Evolutionary conservation across 345 rosid genomes (phyloP).

Genomic region (Laguncularia racemosa): DNA sequence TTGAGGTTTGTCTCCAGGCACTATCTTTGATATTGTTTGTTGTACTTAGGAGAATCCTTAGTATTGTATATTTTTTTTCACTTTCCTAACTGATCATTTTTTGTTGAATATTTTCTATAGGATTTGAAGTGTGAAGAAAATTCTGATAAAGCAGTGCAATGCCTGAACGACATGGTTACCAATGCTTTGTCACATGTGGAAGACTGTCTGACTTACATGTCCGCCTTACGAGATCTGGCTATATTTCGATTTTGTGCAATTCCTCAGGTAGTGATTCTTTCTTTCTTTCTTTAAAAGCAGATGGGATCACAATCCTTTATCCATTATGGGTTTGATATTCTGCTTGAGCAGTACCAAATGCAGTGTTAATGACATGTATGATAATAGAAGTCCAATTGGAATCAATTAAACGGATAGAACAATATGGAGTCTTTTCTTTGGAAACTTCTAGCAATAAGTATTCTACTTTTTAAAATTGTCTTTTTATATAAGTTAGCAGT

Average conservation of each 20-base stretch:
- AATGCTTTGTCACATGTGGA: constrained; percentile 70
- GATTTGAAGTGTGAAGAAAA: constrained; percentile 84
- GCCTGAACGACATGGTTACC: constrained; percentile 94
- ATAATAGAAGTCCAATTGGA: too few relatives aligned
- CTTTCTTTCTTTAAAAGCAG: not conserved
- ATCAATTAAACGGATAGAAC: too few relatives aligned
- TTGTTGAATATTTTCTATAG: constrained; percentile 23
- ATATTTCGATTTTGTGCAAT: constrained; percentile 90
- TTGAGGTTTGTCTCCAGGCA: constrained; percentile 49
- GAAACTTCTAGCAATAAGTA: too few relatives aligned
- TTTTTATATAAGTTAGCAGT: too few relatives aligned
- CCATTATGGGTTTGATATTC: too few relatives aligned
- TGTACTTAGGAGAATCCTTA: not conserved
- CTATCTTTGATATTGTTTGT: constrained; percentile 2
- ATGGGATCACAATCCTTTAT: not conserved
- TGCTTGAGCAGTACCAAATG: too few relatives aligned
- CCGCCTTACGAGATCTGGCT: constrained; percentile 52
- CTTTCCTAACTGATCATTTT: constrained; percentile 2
- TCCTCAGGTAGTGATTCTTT: constrained; percentile 50
- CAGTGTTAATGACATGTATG: too few relatives aligned
- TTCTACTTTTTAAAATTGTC: too few relatives aligned
- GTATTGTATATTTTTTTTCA: not conserved
- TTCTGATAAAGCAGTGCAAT: constrained; percentile 72
- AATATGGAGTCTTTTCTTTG: too few relatives aligned
- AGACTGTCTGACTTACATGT: constrained; percentile 77